Evolutionary conservation across 2,329 filamentous ascomycete genomes (phyloP).

Genomic region (Microascus cirrosus): DNA sequence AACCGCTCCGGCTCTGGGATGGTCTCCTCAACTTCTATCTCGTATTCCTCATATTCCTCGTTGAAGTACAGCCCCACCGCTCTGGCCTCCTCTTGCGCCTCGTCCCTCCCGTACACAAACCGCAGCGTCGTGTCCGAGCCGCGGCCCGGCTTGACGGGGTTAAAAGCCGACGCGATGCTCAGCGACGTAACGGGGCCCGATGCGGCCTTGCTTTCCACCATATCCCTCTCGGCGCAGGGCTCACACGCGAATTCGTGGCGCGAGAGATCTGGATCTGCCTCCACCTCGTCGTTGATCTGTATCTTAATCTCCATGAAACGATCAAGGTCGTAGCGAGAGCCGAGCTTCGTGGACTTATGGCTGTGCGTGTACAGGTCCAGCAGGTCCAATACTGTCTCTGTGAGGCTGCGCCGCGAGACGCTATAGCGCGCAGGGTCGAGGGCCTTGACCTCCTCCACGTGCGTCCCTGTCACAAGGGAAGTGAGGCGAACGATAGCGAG

Average conservation of each 20-base stretch:
- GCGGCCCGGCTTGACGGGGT: constrained; percentile 13
- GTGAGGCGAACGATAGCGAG: constrained; percentile 75
- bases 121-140: constrained; percentile 65
- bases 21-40: constrained; percentile 64
- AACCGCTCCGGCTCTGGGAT: constrained; percentile 18
- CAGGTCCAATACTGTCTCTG: constrained; percentile 80
- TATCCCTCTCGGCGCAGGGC: constrained; percentile 29
- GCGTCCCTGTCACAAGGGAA: constrained; percentile 50
- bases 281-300: constrained; percentile 70
- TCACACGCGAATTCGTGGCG: constrained; percentile 53
- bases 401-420: constrained; percentile 33
- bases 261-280: constrained; percentile 43
- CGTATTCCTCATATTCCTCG: constrained; percentile 65
- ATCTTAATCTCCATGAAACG: constrained; percentile 82
- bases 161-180: constrained; percentile 1
- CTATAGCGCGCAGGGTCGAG: constrained; percentile 37
- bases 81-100: constrained; percentile 60
- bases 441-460: constrained; percentile 35
- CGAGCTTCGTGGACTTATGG: constrained; percentile 61
- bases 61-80: constrained; percentile 58
- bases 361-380: constrained; percentile 89
- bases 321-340: constrained; percentile 60
- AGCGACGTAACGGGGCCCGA: not conserved
- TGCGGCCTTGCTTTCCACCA: not conserved
- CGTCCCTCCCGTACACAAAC: constrained; percentile 76